Conservation (phyloP, 2,329 filamentous ascomycete genomes). For the Corniculantispora saksenae region DNA sequence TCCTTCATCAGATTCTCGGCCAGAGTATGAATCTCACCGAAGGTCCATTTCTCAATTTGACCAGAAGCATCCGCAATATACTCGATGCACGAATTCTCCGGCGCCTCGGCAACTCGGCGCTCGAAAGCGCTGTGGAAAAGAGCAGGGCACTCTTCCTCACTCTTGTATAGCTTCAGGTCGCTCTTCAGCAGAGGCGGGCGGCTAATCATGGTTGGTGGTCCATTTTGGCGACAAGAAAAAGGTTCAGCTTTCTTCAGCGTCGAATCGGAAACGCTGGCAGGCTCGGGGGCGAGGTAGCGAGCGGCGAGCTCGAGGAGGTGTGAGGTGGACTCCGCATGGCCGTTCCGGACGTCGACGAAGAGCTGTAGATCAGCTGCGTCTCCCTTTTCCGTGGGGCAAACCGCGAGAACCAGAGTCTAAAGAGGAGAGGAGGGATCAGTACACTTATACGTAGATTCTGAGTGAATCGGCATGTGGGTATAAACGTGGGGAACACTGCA, state of each 20-base stretch:
- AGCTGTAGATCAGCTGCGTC: constrained; percentile 13
- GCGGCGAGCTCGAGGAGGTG: constrained; percentile 20
- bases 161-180: constrained; percentile 8
- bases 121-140: constrained; percentile 18
- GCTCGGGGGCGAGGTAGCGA: constrained; percentile 13
- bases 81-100: constrained; percentile 15
- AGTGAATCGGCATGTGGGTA: background rate
- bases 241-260: constrained; percentile 8
- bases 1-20: constrained; percentile 10
- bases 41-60: constrained; percentile 14
- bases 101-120: constrained; percentile 12
- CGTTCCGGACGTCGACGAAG: constrained; percentile 17
- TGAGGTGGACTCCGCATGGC: constrained; percentile 1
- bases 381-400: background rate
- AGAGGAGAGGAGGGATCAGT: background rate
- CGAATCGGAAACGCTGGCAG: background rate
- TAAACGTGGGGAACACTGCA: background rate
- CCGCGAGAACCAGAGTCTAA: constrained; percentile 11
- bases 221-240: constrained; percentile 16
- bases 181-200: constrained; percentile 17
- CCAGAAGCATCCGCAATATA: constrained; percentile 17
- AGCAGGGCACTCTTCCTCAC: constrained; percentile 13
- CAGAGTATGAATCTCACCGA: constrained; percentile 7
- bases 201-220: constrained; percentile 12
- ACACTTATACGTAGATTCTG: background rate